Evolutionary conservation across 1,139 yeast species (phyloP), one percentile per base, ranked within the genome.

Genomic region (Taphrina betulina): DNA sequence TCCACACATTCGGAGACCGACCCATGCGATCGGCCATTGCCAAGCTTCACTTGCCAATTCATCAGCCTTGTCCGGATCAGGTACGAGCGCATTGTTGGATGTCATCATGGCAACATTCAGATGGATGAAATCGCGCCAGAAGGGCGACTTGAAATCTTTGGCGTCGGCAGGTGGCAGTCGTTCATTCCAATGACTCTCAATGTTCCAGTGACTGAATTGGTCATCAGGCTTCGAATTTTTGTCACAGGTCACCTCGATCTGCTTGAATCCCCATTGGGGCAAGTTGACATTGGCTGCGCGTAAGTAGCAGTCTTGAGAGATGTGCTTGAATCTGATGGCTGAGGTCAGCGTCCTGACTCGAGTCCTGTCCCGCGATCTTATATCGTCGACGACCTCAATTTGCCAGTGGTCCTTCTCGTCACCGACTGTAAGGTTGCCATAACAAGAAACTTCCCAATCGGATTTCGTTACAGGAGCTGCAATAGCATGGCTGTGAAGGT

Each of bases 221-320:
- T 94, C 97, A 69, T 94, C 84, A 58, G 71, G 76, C 70, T 85
- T 82, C 45, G 95, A 85, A 65, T 77, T 77, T 64, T 81, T 83
- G 68, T 81, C 75, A 73, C 99, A 94, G 3, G 83, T 84, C 63
- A 92, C 94, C 74, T 94, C 99, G 66, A 95, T 92, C 75, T 94
- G 99, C 72, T 94, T 83, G 80, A 88, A 94, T 62, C 99, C 99
- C 99, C 99, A 94, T 57, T 82, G 89, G 43, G 99, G 99, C 64
- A 89, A 78, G 53, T 78, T 71, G 64, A 75, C 74, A 61, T 95
- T 96, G 45, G 94, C 78, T 57, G 89, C 90, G 61, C 88, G 84
- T 66, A 94, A 77, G 71, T 92, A 92, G 74, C 98, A 94, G 59
- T 83, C 83, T 70, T 88, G 68, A 33, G 72, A 78, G 60, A 76